Conservation (phyloP, 2,329 filamentous ascomycete genomes). For the Penicillium sp. region DNA sequence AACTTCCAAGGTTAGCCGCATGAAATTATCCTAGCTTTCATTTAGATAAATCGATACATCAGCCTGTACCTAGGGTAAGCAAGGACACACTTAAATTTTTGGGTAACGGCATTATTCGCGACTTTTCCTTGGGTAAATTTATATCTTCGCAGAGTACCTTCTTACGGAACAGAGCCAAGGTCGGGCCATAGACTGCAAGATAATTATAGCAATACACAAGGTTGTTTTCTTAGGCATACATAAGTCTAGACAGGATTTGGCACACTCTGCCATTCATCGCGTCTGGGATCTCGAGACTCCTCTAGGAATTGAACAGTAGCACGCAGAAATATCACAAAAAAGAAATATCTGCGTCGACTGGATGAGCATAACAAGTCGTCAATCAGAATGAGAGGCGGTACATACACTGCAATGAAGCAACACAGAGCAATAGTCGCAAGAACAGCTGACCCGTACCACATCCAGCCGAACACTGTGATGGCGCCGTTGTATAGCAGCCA, state of each 20-base stretch:
- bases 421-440: neutral
- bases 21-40: too few relatives aligned
- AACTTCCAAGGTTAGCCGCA: too few relatives aligned
- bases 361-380: neutral
- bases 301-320: constrained; percentile 6
- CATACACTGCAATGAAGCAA: constrained; percentile 3
- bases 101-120: too few relatives aligned
- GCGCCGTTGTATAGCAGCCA: neutral
- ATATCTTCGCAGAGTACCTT: too few relatives aligned
- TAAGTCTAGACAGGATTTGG: neutral
- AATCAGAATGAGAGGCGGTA: neutral
- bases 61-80: too few relatives aligned
- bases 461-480: constrained; percentile 1
- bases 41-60: too few relatives aligned
- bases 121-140: too few relatives aligned
- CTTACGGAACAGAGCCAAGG: too few relatives aligned
- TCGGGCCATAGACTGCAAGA: too few relatives aligned
- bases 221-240: too few relatives aligned
- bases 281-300: neutral
- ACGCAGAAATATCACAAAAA: constrained; percentile 4
- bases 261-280: constrained; percentile 1
- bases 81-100: too few relatives aligned
- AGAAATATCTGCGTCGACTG: neutral
- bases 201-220: too few relatives aligned
- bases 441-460: constrained; percentile 2